Conservation (phyloP, 306 rosid genomes). For the Corylus heterophylla region DNA sequence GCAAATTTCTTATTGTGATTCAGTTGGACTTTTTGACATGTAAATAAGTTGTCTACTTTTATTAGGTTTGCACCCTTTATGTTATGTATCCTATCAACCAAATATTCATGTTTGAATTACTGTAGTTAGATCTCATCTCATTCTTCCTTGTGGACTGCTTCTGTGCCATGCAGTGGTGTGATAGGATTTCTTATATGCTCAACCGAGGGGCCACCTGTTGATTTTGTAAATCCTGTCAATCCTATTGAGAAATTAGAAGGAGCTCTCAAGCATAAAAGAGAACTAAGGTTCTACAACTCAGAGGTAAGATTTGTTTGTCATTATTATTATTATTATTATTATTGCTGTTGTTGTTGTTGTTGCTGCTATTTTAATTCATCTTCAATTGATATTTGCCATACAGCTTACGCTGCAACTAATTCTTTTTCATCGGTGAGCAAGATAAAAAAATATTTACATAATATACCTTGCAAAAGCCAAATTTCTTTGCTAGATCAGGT, state of each 20-base stretch:
- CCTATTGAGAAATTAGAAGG: conserved; percentile 86
- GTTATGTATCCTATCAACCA: neutral
- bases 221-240: conserved; percentile 78
- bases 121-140: neutral
- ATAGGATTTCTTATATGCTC: conserved; percentile 91
- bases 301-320: conserved; percentile 45
- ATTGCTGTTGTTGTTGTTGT: neutral
- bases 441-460: neutral
- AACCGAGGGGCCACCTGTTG: conserved; percentile 82
- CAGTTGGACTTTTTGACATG: neutral
- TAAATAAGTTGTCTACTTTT: neutral
- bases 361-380: neutral
- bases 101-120: neutral
- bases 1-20: neutral
- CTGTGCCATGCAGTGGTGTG: conserved; percentile 64
- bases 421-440: neutral
- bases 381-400: neutral
- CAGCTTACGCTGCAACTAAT: neutral
- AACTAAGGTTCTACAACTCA: conserved; percentile 85
- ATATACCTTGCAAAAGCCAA: neutral
- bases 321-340: neutral
- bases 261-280: conserved; percentile 68
- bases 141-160: conserved; percentile 4
- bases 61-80: neutral
- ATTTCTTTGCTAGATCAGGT: neutral